These are phyloP conservation scores for Henckelia pumila DNA, from an alignment of 257 asterid species.

Conservation along the genomic window DNA sequence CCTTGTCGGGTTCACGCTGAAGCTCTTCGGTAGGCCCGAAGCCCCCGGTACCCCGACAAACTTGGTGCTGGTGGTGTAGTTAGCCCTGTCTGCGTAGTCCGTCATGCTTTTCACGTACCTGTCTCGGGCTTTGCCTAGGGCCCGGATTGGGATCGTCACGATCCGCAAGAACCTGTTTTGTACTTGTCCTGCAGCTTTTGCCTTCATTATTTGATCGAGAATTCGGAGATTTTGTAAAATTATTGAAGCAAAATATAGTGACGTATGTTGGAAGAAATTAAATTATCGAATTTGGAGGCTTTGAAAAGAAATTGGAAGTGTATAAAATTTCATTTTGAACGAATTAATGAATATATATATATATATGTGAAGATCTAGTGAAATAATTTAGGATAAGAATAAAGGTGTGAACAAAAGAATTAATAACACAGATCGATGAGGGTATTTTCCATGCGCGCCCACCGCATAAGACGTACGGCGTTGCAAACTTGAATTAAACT, in stretches of 20 bases:
- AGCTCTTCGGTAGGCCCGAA: constrained; percentile 28
- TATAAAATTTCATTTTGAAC: too few relatives aligned
- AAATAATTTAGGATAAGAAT: background rate
- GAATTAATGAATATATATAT: background rate
- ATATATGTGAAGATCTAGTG: background rate
- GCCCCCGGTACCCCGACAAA: background rate
- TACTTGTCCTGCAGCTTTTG: background rate
- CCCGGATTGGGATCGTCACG: background rate
- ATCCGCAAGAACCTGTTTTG: background rate
- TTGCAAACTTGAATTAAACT: too few relatives aligned
- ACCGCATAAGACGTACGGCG: too few relatives aligned
- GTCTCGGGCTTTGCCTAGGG: background rate
- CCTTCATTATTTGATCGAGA: background rate
- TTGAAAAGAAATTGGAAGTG: too few relatives aligned
- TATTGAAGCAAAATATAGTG: background rate
- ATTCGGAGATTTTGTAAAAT: background rate
- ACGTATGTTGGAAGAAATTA: background rate
- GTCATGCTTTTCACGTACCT: background rate
- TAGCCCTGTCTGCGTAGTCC: background rate
- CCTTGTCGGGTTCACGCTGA: constrained; percentile 43
- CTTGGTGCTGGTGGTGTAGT: background rate
- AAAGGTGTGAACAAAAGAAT: background rate
- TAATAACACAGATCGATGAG: too few relatives aligned
- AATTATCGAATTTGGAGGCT: too few relatives aligned
- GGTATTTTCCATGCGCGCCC: too few relatives aligned